phyloP scores from a whole-genome alignment of 192 early-diverging fungal genomes.

The Lunasporangiospora selenospora region DNA sequence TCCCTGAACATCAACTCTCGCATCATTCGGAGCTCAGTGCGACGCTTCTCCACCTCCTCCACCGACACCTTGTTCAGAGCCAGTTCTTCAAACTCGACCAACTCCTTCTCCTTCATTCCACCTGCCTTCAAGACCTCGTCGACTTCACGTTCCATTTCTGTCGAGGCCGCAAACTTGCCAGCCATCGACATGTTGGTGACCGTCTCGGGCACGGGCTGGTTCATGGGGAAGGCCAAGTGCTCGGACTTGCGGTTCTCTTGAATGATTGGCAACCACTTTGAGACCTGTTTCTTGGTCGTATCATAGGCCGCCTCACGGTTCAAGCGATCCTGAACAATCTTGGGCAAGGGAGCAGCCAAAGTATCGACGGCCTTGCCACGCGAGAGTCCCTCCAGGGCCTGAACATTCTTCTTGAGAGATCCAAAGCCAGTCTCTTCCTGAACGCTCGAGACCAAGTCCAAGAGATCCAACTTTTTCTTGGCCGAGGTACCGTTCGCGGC shows the following conservation, averaged over 20 bases:
- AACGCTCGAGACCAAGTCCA: constrained; percentile 77
- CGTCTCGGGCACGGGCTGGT: constrained; percentile 34
- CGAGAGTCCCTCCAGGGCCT: constrained; percentile 55
- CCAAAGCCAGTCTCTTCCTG: constrained; percentile 68
- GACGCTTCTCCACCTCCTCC: constrained; percentile 81
- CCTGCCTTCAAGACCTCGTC: constrained; percentile 69
- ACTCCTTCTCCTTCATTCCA: constrained; percentile 81
- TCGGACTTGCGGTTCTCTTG: constrained; percentile 85
- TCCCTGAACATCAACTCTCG: constrained; percentile 93
- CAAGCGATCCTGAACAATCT: constrained; percentile 83
- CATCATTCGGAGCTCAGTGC: constrained; percentile 86
- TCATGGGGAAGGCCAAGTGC: constrained; percentile 78
- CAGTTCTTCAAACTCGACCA: constrained; percentile 84
- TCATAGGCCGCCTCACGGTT: constrained; percentile 87
- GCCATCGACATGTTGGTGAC: constrained; percentile 64
- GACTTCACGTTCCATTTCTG: constrained; percentile 83
- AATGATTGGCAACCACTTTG: constrained; percentile 86
- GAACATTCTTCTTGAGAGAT: constrained; percentile 68
- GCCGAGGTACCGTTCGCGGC: constrained; percentile 41
- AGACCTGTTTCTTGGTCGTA: constrained; percentile 81
- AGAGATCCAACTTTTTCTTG: constrained; percentile 74
- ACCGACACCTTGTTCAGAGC: constrained; percentile 81
- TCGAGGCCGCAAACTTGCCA: constrained; percentile 68
- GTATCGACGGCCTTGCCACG: constrained; percentile 55
- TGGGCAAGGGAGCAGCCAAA: constrained; percentile 79